These are phyloP conservation scores for Akanthomyces dipterigenus DNA, from an alignment of 2,329 filamentous ascomycete species.

Conservation along the genomic window DNA sequence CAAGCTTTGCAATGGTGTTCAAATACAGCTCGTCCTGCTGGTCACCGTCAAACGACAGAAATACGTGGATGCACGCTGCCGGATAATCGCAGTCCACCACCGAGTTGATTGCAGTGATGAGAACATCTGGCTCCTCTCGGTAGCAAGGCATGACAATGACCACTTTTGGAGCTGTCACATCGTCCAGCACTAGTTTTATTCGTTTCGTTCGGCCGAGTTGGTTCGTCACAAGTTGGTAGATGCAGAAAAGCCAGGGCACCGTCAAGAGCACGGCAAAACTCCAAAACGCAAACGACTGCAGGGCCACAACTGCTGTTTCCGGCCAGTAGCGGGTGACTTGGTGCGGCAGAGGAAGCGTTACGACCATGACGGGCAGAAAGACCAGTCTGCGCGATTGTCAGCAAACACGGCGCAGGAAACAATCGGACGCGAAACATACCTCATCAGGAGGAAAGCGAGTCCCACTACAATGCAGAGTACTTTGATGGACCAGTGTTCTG, in stretches of 20 bases:
- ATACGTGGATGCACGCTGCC: constrained; percentile 84
- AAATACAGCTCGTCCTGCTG: constrained; percentile 84
- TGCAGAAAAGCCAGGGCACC: constrained; percentile 86
- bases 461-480: constrained; percentile 72
- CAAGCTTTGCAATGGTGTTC: constrained; percentile 76
- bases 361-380: constrained; percentile 90
- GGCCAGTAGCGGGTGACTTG: constrained; percentile 71
- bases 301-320: constrained; percentile 53
- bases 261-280: constrained; percentile 79
- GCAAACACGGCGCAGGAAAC: not conserved
- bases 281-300: constrained; percentile 97
- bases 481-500: constrained; percentile 78
- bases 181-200: constrained; percentile 79
- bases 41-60: constrained; percentile 90
- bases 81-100: constrained; percentile 93
- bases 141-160: constrained; percentile 97
- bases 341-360: constrained; percentile 76
- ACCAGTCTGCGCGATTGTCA: constrained; percentile 51
- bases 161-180: constrained; percentile 81
- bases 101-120: constrained; percentile 82
- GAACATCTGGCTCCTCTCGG: constrained; percentile 77
- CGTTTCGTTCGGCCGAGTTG: constrained; percentile 74
- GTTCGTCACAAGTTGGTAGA: constrained; percentile 85
- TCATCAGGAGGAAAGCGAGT: constrained; percentile 63
- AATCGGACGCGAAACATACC: constrained; percentile 43